Evolutionary conservation across 805 yeast species (phyloP).

Genomic region (Metschnikowia koreensis): DNA sequence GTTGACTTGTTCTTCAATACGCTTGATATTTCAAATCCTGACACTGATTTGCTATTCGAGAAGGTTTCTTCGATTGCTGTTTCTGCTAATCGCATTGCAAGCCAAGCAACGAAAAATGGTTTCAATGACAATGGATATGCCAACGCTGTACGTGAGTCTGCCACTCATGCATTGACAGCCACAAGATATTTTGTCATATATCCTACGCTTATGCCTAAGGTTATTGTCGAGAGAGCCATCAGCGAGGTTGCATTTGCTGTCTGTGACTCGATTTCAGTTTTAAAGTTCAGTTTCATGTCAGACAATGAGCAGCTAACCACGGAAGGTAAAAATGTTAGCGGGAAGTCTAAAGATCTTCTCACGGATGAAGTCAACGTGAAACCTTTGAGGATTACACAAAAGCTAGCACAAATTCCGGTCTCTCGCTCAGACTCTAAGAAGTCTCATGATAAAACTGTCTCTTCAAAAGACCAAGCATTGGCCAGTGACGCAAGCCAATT

Average conservation of each 20-base stretch:
- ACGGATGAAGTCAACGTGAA: constrained; percentile 6
- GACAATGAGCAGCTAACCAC: neutral
- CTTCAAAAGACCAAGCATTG: neutral
- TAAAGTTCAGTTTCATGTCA: constrained; percentile 40
- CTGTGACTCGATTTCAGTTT: constrained; percentile 57
- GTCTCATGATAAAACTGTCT: neutral
- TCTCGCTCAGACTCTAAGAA: neutral
- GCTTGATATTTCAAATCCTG: constrained; percentile 26
- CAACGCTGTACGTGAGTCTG: constrained; percentile 57
- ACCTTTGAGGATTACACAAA: constrained; percentile 14
- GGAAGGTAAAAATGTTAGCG: neutral
- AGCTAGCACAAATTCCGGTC: neutral
- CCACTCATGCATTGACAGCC: constrained; percentile 72
- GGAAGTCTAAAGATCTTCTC: neutral
- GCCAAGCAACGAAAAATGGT: constrained; percentile 27
- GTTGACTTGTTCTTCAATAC: constrained; percentile 45
- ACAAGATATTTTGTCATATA: constrained; percentile 72
- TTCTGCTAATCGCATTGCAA: constrained; percentile 41
- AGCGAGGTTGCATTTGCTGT: constrained; percentile 68
- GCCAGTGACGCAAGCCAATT: neutral
- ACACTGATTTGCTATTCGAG: constrained; percentile 47
- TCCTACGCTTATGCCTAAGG: constrained; percentile 61
- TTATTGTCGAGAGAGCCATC: constrained; percentile 71
- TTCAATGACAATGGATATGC: constrained; percentile 27
- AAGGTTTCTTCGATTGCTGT: constrained; percentile 50